Percentiles rank a stretch among this genome's conserved stretches.
Evolutionary conservation across 1,284 basidiomycete genomes (phyloP).

Genomic region (Tilletia horrida): DNA sequence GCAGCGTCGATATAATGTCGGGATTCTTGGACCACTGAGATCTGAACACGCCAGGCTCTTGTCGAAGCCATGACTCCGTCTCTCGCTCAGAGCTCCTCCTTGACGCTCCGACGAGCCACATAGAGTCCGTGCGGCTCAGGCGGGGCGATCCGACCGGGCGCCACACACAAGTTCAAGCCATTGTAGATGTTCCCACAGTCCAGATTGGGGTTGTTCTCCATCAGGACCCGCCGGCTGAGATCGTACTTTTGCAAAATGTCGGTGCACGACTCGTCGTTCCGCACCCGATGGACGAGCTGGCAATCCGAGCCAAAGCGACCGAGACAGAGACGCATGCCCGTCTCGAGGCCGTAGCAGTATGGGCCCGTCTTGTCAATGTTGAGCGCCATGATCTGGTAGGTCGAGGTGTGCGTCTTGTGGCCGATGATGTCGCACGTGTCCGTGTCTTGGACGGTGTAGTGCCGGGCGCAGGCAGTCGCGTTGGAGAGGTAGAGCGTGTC

Average conservation of each 20-base stretch:
- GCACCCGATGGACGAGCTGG: constrained; percentile 41
- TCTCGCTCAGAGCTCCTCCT: background rate
- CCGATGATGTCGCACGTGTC: constrained; percentile 71
- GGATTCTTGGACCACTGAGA: no score
- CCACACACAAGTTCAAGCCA: constrained; percentile 43
- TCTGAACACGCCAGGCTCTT: no score
- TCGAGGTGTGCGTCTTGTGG: constrained; percentile 65
- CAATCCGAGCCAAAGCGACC: constrained; percentile 48
- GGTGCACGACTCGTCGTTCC: constrained; percentile 35
- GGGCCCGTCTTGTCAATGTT: constrained; percentile 62
- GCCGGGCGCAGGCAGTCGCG: constrained; percentile 61
- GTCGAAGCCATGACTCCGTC: background rate
- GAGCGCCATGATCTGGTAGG: constrained; percentile 69
- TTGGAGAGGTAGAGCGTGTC: constrained; percentile 31
- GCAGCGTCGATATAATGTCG: no score
- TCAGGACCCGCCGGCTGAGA: constrained; percentile 31
- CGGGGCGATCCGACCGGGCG: constrained; percentile 37
- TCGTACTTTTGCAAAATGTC: constrained; percentile 37
- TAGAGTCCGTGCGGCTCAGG: constrained; percentile 20
- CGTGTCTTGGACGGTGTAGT: constrained; percentile 63
- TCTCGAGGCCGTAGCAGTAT: constrained; percentile 63
- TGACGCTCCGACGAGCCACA: constrained; percentile 1
- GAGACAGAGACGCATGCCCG: constrained; percentile 56
- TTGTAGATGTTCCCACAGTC: constrained; percentile 42
- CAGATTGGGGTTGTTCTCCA: constrained; percentile 43